phyloP scores from a whole-genome alignment of 139 green algal genomes.

The Chloropicon primus region DNA sequence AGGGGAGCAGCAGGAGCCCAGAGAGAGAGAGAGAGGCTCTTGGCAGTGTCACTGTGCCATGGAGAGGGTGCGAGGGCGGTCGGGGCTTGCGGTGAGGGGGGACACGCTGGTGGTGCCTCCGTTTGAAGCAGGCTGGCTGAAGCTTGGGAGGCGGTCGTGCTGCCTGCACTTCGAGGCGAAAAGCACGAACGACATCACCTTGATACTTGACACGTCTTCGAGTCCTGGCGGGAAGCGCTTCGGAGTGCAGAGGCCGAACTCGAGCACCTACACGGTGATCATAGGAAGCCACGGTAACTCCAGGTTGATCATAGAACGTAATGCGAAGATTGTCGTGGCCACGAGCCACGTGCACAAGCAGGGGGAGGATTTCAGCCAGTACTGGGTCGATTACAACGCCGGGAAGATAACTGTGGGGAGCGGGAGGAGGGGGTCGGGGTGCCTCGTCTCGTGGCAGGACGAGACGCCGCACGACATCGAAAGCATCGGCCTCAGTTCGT shows the following conservation, averaged over 20 bases:
- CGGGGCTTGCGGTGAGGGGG: too few species aligned
- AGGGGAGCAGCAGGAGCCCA: too few species aligned
- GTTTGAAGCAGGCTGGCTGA: neutral
- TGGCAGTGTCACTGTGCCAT: too few species aligned
- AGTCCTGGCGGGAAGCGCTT: neutral
- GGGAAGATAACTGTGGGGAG: conserved; percentile 40
- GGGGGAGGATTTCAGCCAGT: conserved; percentile 10
- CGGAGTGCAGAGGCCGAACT: neutral
- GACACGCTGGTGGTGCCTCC: neutral
- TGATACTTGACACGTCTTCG: neutral
- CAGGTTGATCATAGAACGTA: conserved; percentile 67
- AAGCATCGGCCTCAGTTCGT: conserved; percentile 64
- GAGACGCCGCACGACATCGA: conserved; percentile 12
- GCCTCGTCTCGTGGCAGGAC: conserved; percentile 38
- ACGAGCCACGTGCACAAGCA: neutral
- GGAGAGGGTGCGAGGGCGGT: too few species aligned
- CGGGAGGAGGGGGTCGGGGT: conserved; percentile 19
- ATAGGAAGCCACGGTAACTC: conserved; percentile 71
- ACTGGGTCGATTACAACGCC: conserved; percentile 20
- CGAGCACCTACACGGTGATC: conserved; percentile 66
- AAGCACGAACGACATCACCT: neutral
- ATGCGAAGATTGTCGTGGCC: conserved; percentile 26
- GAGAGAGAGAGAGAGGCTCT: too few species aligned
- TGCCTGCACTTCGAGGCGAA: neutral
- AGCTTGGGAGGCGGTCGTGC: neutral